These are phyloP conservation scores for Rhizophagus prolifer DNA, from an alignment of 192 early-diverging fungal species.

Conservation along the genomic window DNA sequence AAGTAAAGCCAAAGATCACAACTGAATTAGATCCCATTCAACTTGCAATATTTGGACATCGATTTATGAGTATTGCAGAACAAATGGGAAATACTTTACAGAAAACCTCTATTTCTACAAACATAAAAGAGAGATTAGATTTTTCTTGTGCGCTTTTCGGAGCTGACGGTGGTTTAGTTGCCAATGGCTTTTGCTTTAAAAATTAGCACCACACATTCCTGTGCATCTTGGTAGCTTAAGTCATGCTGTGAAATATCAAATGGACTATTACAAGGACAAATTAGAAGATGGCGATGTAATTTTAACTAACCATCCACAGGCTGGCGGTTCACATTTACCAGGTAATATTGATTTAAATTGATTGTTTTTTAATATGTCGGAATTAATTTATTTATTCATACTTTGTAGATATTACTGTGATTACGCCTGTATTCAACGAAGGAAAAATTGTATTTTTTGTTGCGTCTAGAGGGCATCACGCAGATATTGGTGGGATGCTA, in stretches of 20 bases:
- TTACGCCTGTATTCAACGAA: constrained; percentile 89
- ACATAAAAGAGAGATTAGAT: constrained; percentile 98
- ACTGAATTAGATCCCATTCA: constrained; percentile 84
- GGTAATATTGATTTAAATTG: constrained; percentile 23
- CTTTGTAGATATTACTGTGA: constrained; percentile 81
- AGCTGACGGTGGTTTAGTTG: constrained; percentile 77
- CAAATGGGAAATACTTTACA: constrained; percentile 96
- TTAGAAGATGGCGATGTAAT: constrained; percentile 92
- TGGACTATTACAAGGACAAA: constrained; percentile 63
- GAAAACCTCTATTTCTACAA: constrained; percentile 93
- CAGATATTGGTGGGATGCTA: constrained; percentile 89
- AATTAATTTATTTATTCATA: not conserved
- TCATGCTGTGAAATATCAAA: constrained; percentile 91
- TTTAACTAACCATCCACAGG: constrained; percentile 93
- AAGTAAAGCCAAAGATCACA: constrained; percentile 40
- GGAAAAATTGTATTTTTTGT: constrained; percentile 89
- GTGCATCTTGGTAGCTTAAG: constrained; percentile 94
- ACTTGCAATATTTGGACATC: constrained; percentile 88
- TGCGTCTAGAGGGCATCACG: constrained; percentile 89
- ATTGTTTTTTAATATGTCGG: not conserved
- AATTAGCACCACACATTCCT: constrained; percentile 76
- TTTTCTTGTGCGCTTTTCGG: constrained; percentile 98
- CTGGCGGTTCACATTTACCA: constrained; percentile 93
- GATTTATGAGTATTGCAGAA: constrained; percentile 98
- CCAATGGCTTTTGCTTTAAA: constrained; percentile 49